Evolutionary conservation across 2,329 filamentous ascomycete species (phyloP).

Genomic region (Exophiala bonariae): DNA sequence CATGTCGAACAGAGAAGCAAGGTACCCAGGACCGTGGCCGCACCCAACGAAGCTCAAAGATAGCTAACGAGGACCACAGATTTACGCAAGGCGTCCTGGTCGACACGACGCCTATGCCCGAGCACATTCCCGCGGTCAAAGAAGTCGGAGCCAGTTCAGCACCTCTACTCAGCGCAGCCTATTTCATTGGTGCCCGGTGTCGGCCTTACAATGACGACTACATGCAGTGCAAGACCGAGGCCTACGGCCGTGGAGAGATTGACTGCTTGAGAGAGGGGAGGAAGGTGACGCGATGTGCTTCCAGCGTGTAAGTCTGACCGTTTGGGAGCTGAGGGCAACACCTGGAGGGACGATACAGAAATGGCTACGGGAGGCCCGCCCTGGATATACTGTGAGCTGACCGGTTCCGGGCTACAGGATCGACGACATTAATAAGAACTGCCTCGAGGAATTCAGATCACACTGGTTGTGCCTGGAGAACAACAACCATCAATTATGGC

Average conservation of each 20-base stretch:
- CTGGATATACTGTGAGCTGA: constrained; percentile 1
- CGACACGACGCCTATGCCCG: constrained; percentile 93
- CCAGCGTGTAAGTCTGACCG: constrained; percentile 75
- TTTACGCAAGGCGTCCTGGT: constrained; percentile 93
- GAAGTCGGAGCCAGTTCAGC: constrained; percentile 93
- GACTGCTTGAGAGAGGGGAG: constrained; percentile 96
- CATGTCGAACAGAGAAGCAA: constrained; percentile 26
- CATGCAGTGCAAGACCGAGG: constrained; percentile 99
- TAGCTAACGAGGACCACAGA: constrained; percentile 48
- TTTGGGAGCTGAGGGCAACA: constrained; percentile 14
- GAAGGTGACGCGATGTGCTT: constrained; percentile 93
- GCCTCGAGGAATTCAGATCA: constrained; percentile 82
- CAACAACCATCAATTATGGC: constrained; percentile 97
- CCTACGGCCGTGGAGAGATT: constrained; percentile 84
- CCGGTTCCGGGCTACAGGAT: constrained; percentile 56
- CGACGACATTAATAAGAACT: constrained; percentile 94
- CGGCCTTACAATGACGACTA: constrained; percentile 96
- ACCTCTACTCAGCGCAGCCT: constrained; percentile 85
- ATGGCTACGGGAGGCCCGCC: too few species aligned
- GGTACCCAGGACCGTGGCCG: constrained; percentile 7
- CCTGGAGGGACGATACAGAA: too few species aligned
- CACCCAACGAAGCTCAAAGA: neutral
- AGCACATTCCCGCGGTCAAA: constrained; percentile 85
- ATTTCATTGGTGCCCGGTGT: constrained; percentile 97
- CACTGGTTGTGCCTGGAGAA: constrained; percentile 97